Conservation (phyloP, 495 filamentous ascomycete genomes). For the Neurospora cerealis region DNA sequence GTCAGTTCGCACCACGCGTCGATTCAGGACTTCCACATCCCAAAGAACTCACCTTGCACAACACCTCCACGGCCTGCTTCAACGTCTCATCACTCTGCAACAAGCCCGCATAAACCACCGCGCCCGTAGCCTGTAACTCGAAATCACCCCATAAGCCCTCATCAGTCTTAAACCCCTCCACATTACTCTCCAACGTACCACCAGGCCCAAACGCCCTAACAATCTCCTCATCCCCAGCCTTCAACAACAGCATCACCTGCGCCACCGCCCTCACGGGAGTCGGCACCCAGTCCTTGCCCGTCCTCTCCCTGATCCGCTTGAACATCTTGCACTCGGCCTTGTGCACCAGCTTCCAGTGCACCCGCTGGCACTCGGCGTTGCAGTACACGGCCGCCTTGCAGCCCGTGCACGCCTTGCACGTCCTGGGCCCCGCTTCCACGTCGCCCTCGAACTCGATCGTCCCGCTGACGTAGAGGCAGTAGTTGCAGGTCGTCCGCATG, state of each 20-base stretch:
- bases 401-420: constrained; percentile 35
- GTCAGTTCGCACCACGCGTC: background rate
- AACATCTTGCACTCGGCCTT: constrained; percentile 42
- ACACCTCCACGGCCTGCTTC: constrained; percentile 23
- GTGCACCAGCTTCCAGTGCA: constrained; percentile 45
- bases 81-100: constrained; percentile 17
- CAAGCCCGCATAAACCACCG: constrained; percentile 27
- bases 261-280: constrained; percentile 37
- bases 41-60: constrained; percentile 30
- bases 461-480: constrained; percentile 22
- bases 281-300: constrained; percentile 27
- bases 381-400: constrained; percentile 47
- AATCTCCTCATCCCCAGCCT: constrained; percentile 2
- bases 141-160: constrained; percentile 26
- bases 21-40: background rate
- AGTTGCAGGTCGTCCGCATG: constrained; percentile 30
- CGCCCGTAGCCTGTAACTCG: constrained; percentile 36
- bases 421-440: constrained; percentile 4
- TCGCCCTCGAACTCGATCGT: background rate
- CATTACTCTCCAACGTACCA: constrained; percentile 27
- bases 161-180: constrained; percentile 15
- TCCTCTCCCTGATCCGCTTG: constrained; percentile 14
- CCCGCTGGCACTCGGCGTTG: constrained; percentile 40
- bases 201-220: constrained; percentile 17
- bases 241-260: constrained; percentile 30